Evolutionary conservation across 148 eudicot genomes (phyloP).

Genomic region (Arbutus unedo): DNA sequence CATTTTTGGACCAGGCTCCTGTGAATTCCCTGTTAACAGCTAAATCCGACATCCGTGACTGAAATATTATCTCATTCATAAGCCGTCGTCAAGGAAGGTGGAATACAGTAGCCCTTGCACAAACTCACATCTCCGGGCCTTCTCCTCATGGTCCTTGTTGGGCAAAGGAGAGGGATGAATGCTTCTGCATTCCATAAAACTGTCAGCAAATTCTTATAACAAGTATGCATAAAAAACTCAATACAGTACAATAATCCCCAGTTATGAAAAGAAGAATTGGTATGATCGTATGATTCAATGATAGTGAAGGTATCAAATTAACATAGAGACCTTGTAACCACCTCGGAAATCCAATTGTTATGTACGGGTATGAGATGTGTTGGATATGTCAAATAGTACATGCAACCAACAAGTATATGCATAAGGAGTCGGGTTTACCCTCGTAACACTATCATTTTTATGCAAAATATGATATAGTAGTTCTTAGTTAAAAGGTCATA

Average conservation of each 20-base stretch:
- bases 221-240: background rate
- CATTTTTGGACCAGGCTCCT: background rate
- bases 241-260: background rate
- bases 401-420: background rate
- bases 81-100: constrained; percentile 46
- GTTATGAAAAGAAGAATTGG: background rate
- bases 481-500: background rate
- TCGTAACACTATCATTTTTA: background rate
- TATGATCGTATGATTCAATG: background rate
- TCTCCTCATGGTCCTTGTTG: constrained; percentile 43
- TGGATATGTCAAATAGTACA: background rate
- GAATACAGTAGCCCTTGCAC: constrained; percentile 47
- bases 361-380: background rate
- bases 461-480: background rate
- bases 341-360: background rate
- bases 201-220: background rate
- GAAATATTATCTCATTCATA: constrained; percentile 27
- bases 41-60: constrained; percentile 7
- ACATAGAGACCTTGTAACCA: background rate
- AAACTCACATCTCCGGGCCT: constrained; percentile 41
- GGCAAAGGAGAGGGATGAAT: constrained; percentile 28
- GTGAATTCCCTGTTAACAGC: background rate
- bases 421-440: background rate
- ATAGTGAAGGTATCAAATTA: background rate
- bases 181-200: constrained; percentile 28